Base-by-base conservation (phyloP, 495 filamentous ascomycete species). In the Penicillium canescens region DNA sequence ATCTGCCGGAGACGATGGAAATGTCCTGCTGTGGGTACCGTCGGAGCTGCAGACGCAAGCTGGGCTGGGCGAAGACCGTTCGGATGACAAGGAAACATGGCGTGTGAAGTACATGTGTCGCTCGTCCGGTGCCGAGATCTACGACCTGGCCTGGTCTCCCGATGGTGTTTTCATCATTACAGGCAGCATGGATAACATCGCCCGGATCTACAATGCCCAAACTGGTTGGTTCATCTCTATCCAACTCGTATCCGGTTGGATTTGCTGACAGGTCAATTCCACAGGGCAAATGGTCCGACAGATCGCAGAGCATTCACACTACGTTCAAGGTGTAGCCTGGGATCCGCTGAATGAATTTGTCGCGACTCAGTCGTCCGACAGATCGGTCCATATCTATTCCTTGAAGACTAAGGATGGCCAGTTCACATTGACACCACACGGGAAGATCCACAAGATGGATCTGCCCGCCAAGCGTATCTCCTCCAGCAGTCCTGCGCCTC, bases 181-280 rank as follows among this genome's bases (percentile, higher is more conserved):
- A 16, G 94, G 94, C 5, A 98, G 95, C 70, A 98, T 97, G 92
- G 94, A 99, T 72, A 99, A 99, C 69, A 85, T 98, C 64, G 92
- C 95, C 42, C 80, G 94, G 39, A 97, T 99, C 55, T 98, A 96
- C 78, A 96, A 96, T 71, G 91, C 93, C 45, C 86, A 90, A 52
- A 96, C 87, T 55, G 94, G 94, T 96, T 72, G 36, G 82, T 73
- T 52, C 33, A 12, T 20, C 36, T 26, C 41, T 31, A 3, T 16
- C 1, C 4, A 23, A 24, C 21, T 21, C 1, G 8, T 14, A 26
- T 6, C 24, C 41, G 31, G 21, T 9, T 14, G n/a, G 16, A 33
- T 31, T 28, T 42, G 42, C 54, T 62, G 31, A 64, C 37, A 35
- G 9, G 64, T 26, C 63, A 38, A 28, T 39, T 12, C 21, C 46